Evolutionary conservation across 352 stramenopile species (phyloP), one percentile per base, ranked within the genome.

Genomic region (Aphanomyces invadans): DNA sequence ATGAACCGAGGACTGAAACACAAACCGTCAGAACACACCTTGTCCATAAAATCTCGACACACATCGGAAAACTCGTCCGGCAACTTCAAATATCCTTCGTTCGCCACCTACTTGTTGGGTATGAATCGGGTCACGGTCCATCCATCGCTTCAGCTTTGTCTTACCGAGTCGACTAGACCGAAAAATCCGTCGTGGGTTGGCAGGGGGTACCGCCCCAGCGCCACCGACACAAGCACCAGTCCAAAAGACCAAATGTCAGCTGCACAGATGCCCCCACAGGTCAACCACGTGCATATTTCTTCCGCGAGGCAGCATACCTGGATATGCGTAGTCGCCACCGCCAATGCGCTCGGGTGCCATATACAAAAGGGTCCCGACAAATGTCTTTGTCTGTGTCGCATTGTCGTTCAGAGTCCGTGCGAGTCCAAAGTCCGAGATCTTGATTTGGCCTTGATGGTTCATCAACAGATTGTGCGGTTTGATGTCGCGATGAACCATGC

Each of bases 281-380:
- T n/a, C n/a, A 60, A 21, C 25, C 29, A 31, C 55, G 64, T 17
- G 12, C 57, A n/a, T 38, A 12, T 29, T n/a, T 29, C 0, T 19
- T n/a, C n/a, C 5, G 21, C 12, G 56, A 32, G 3, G 25, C 0
- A 48, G 39, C 55, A 49, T 65, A 89, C 81, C 75, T 74, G 86
- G 74, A 71, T 90, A 97, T 7, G 79, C 92, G 73, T 98, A 98
- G 63, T 92, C 85, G 0, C 88, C 86, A 11, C 89, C 89, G 26
- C 84, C 83, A 64, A 98, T 96, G 15, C 94, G 83, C 73, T 98
- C 93, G 21, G 94, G 94, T 1, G 89, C 88, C 94, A 98, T 98
- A 72, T 98, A 98, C 3, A 95, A 74, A 59, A 98, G 61, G 4
- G 92, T 98, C 1, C 92, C 92, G 25, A 98, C 89, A 70, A 97